These are phyloP conservation scores for Plasmodium adleri DNA, from an alignment of 169 alveolate species.

Conservation along the genomic window DNA sequence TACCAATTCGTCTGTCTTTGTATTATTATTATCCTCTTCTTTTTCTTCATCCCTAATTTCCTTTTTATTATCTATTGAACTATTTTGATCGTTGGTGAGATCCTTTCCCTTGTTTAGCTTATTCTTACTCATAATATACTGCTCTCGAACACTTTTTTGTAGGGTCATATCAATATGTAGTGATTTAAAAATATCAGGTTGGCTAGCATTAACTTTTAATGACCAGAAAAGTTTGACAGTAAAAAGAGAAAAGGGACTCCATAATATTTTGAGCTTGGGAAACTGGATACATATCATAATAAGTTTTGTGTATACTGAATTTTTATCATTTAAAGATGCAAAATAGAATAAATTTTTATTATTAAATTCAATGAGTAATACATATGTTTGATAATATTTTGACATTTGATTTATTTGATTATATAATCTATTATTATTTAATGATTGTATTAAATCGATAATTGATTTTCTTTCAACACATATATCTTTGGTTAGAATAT, in stretches of 20 bases:
- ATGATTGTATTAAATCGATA: slow-evolving; percentile 82
- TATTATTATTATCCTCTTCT: not conserved
- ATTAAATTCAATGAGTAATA: slow-evolving; percentile 79
- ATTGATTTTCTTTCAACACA: slow-evolving; percentile 90
- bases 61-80: not conserved
- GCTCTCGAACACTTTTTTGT: slow-evolving; percentile 23
- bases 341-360: slow-evolving; percentile 59
- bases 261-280: slow-evolving; percentile 76
- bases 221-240: slow-evolving; percentile 78
- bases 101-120: not conserved
- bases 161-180: slow-evolving; percentile 69
- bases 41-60: not conserved
- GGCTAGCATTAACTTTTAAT: slow-evolving; percentile 59
- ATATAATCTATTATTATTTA: slow-evolving; percentile 84
- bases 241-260: slow-evolving; percentile 83
- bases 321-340: slow-evolving; percentile 69
- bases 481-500: slow-evolving; percentile 86
- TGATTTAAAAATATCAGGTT: slow-evolving; percentile 74
- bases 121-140: not conserved
- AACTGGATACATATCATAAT: slow-evolving; percentile 77
- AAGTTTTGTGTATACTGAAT: slow-evolving; percentile 73
- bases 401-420: slow-evolving; percentile 85
- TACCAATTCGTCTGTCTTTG: not conserved
- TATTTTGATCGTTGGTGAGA: not conserved
- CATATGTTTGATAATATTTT: slow-evolving; percentile 76